Percentiles rank a stretch among this genome's conserved stretches.
phyloP scores from a whole-genome alignment of 2,329 filamentous ascomycete genomes.

The Pestalotiopsis sp. region DNA sequence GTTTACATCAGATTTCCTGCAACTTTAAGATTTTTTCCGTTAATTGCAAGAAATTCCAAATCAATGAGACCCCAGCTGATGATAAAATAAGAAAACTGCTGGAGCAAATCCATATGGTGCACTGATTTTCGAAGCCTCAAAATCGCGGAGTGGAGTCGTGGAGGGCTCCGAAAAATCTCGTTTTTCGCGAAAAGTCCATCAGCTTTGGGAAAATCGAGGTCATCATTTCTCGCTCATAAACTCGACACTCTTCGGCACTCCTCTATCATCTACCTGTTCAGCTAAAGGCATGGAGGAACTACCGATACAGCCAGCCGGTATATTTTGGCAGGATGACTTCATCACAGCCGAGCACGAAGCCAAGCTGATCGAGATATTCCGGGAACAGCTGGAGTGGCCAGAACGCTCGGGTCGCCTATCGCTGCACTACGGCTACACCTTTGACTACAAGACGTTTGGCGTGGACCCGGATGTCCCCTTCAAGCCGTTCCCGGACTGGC shows the following conservation, averaged over 20 bases:
- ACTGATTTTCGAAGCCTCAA: background rate
- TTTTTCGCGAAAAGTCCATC: background rate
- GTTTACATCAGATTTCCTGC: background rate
- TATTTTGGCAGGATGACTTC: constrained; percentile 50
- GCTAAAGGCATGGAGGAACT: constrained; percentile 25
- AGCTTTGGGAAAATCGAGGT: background rate
- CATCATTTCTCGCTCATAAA: background rate
- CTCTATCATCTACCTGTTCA: background rate
- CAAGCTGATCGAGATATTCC: constrained; percentile 46
- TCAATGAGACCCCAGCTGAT: too few relatives aligned
- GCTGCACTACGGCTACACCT: constrained; percentile 59
- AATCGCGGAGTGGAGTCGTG: background rate
- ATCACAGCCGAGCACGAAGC: constrained; percentile 48
- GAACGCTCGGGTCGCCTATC: constrained; percentile 48
- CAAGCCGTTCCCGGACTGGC: constrained; percentile 53
- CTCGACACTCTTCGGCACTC: background rate
- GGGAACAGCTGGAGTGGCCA: constrained; percentile 49
- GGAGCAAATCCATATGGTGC: too few relatives aligned
- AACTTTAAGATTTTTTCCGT: too few relatives aligned
- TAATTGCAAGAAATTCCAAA: too few relatives aligned
- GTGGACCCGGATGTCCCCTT: constrained; percentile 53
- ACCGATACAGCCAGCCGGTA: constrained; percentile 35
- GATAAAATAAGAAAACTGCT: too few relatives aligned
- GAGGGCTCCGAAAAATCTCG: background rate
- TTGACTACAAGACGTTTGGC: constrained; percentile 61